Conservation (phyloP, 441 rosid genomes). For the Aleurites moluccanus region DNA sequence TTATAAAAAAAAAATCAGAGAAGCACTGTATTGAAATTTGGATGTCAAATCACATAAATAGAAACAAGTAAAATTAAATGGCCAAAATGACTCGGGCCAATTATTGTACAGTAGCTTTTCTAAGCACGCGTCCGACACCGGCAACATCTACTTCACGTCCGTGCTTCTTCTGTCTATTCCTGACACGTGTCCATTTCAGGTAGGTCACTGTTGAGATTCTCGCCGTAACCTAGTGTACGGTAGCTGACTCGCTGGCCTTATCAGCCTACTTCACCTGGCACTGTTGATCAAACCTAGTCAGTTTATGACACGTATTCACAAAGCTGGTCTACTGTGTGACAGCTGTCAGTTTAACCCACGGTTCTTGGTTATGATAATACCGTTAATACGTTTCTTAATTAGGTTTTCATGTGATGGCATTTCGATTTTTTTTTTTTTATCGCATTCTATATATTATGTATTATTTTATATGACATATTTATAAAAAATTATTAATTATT, state of each 20-base stretch:
- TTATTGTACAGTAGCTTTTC: constrained; percentile 22
- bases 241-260: neutral
- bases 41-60: neutral
- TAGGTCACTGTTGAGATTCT: constrained; percentile 26
- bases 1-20: too few relatives aligned
- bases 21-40: neutral
- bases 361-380: neutral
- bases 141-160: neutral
- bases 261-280: constrained; percentile 17
- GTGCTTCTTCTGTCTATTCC: constrained; percentile 17
- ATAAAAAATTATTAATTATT: too few relatives aligned
- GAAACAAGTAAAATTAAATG: too few relatives aligned
- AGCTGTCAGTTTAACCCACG: constrained; percentile 5
- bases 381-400: too few relatives aligned
- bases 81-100: too few relatives aligned
- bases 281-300: neutral
- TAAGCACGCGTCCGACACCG: constrained; percentile 33
- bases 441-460: too few relatives aligned
- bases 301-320: neutral
- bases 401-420: too few relatives aligned
- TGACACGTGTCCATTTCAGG: constrained; percentile 19
- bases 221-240: constrained; percentile 10
- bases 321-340: neutral
- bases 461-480: too few relatives aligned
- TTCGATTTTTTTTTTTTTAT: too few relatives aligned